phyloP scores from a whole-genome alignment of 768 basidiomycete species.

The Candolleomyces efflorescens region DNA sequence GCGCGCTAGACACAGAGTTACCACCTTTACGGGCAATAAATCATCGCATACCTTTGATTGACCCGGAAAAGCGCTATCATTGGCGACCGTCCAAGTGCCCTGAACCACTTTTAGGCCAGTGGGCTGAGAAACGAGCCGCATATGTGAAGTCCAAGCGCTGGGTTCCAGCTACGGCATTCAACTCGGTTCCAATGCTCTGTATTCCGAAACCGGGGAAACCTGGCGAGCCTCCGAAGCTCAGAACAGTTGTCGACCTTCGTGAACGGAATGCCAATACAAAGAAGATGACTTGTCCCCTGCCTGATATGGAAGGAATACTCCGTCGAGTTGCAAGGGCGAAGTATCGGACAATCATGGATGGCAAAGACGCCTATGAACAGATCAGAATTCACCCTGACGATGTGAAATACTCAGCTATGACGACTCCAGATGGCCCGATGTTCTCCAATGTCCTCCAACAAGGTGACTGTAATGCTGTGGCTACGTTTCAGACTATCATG shows the following conservation, averaged over 20 bases:
- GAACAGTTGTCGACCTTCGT: slow-evolving; percentile 31
- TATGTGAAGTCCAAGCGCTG: slow-evolving; percentile 25
- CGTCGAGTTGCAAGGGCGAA: slow-evolving; percentile 22
- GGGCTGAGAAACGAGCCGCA: slow-evolving; percentile 23
- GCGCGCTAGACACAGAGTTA: slow-evolving; percentile 17
- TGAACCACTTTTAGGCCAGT: slow-evolving; percentile 27
- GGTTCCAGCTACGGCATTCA: slow-evolving; percentile 27
- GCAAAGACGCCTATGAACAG: slow-evolving; percentile 40
- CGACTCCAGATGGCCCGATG: slow-evolving; percentile 31
- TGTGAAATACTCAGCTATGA: slow-evolving; percentile 21
- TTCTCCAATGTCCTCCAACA: slow-evolving; percentile 31
- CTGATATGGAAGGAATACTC: slow-evolving; percentile 36
- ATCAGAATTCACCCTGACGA: slow-evolving; percentile 24
- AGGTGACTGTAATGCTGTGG: slow-evolving; percentile 18
- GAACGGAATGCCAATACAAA: slow-evolving; percentile 33
- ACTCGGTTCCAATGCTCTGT: slow-evolving; percentile 31
- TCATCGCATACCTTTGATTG: slow-evolving; percentile 36
- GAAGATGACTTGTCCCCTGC: slow-evolving; percentile 31
- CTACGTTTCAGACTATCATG: slow-evolving; percentile 34
- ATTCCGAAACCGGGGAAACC: slow-evolving; percentile 24
- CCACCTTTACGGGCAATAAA: slow-evolving; percentile 33
- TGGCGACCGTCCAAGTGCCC: slow-evolving; percentile 36
- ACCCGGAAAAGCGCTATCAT: slow-evolving; percentile 23
- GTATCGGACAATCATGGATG: slow-evolving; percentile 32
- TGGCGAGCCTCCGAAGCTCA: slow-evolving; percentile 20